A percentile compares a stretch with the other conserved stretches of the same genome.
These are phyloP conservation scores for Zygnema cylindricum DNA, from an alignment of 139 green algal genomes.

Conservation along the genomic window DNA sequence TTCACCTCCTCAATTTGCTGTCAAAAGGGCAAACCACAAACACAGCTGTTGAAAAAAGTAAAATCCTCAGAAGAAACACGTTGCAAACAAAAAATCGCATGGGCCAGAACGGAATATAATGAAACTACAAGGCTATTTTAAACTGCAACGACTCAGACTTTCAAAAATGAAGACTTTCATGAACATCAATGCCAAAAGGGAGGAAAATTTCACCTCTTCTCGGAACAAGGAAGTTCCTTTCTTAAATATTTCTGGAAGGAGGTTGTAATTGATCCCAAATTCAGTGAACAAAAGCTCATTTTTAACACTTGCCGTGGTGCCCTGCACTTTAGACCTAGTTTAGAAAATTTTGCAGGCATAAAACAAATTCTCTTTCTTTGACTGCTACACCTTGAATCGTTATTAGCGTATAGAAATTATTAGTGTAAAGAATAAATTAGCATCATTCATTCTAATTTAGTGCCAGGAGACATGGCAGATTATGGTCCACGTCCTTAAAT, in stretches of 20 bases:
- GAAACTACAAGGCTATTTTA: neutral
- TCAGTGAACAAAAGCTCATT: slow-evolving; percentile 89
- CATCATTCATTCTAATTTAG: too few species aligned
- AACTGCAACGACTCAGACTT: neutral
- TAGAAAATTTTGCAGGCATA: neutral
- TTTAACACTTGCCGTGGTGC: slow-evolving; percentile 81
- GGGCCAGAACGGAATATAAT: neutral
- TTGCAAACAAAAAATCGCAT: neutral
- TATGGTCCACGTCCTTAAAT: too few species aligned
- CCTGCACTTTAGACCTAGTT: slow-evolving; percentile 64
- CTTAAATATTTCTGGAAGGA: slow-evolving; percentile 81
- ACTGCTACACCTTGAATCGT: neutral
- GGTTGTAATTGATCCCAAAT: slow-evolving; percentile 92
- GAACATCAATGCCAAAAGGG: slow-evolving; percentile 1
- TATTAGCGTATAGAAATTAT: too few species aligned
- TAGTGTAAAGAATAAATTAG: too few species aligned
- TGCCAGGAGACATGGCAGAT: too few species aligned
- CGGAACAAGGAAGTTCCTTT: slow-evolving; percentile 73
- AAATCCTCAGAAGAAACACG: neutral
- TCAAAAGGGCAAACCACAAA: slow-evolving; percentile 13
- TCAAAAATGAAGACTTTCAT: neutral
- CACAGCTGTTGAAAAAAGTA: slow-evolving; percentile 2
- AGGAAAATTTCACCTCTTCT: neutral
- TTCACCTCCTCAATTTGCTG: slow-evolving; percentile 65
- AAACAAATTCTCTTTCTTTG: neutral